Base-by-base conservation (phyloP, 345 rosid genomes). In the Psidium friedrichsthalianum region DNA sequence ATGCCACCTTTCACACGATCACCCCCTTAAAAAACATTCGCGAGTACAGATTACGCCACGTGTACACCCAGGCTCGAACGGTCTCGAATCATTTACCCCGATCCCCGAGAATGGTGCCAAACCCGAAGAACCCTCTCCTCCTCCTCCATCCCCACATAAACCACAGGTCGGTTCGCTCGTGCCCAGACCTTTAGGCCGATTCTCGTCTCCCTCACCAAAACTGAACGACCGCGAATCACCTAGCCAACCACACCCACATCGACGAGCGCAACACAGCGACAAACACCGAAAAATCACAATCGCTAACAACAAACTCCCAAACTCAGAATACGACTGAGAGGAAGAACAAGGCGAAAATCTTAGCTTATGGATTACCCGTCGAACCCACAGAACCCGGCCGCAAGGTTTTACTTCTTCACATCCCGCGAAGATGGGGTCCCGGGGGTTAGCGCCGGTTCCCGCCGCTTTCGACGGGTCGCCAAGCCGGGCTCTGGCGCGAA, bases 341-440 rank as follows among this genome's bases (percentile, higher is more conserved):
- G 44, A 49, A 25, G 74, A 57, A 59, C n/a, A n/a, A 51, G 85
- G 51, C 83, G 55, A 25, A 2, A 36, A 12, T 51, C 55, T 25
- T 55, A 27, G 87, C 80, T 32, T 89, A 94, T 96, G 98, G 96
- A n/a, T n/a, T 93, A 90, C 93, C 96, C 52, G 87, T 96, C n/a
- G 86, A 93, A 91, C 85, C 95, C 91, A n/a, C n/a, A n/a, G 32
- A 87, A 86, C 85, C 93, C 94, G 16, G 90, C 88, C 88, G 84
- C 95, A 88, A 84, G 92, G 21, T 91, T 96, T 89, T 87, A 87
- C 91, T 86, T 92, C 86, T 87, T 90, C 88, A 95, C n/a, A 94
- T 94, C 92, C 96, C 86, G 87, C 87, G 89, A 90, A 84, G 53
- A 88, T 90, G 92, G 91, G 90, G 42, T 88, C 90, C 76, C 90